A percentile compares a stretch with the other conserved stretches of the same genome.
Conservation (phyloP, 2,329 filamentous ascomycete species). For the Fusarium veterinarium region DNA sequence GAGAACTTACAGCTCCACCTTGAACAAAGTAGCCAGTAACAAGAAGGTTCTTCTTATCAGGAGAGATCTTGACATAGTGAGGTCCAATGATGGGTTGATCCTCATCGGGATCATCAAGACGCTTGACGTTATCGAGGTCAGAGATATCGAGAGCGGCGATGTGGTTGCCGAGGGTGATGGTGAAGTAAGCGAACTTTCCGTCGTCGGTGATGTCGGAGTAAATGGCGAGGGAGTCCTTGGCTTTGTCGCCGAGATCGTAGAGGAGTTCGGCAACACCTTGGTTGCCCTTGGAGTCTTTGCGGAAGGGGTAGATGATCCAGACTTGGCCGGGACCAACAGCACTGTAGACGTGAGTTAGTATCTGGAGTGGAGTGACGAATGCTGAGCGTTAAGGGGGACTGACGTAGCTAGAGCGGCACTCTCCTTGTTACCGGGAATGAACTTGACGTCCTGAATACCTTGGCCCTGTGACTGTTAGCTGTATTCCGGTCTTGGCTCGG, state of each 20-base stretch:
- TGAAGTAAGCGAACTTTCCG: slow-evolving; percentile 69
- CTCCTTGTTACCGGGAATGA: slow-evolving; percentile 70
- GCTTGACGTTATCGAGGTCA: slow-evolving; percentile 68
- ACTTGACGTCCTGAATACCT: slow-evolving; percentile 74
- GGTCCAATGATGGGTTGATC: slow-evolving; percentile 69
- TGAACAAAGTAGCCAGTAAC: slow-evolving; percentile 76
- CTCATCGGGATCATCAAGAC: slow-evolving; percentile 70
- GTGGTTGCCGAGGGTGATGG: slow-evolving; percentile 70
- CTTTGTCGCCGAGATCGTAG: slow-evolving; percentile 67
- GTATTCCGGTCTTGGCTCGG: accelerated
- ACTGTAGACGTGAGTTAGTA: slow-evolving; percentile 23
- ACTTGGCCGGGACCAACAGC: slow-evolving; percentile 70
- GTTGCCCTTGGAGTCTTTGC: slow-evolving; percentile 64
- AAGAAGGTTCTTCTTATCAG: slow-evolving; percentile 72
- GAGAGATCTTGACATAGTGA: slow-evolving; percentile 73
- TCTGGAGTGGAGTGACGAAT: accelerated
- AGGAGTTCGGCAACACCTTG: slow-evolving; percentile 69
- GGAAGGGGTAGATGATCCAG: slow-evolving; percentile 74
- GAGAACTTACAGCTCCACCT: slow-evolving; percentile 59
- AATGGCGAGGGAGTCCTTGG: slow-evolving; percentile 67
- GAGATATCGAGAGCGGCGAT: slow-evolving; percentile 53
- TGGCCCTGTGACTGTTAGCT: slow-evolving; percentile 53
- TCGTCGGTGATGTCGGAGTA: slow-evolving; percentile 70
- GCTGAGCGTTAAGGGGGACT: neutral
- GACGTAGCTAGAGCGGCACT: slow-evolving; percentile 67